Conservation (phyloP, 2,329 filamentous ascomycete species). For the Pseudopyricularia cyperi region DNA sequence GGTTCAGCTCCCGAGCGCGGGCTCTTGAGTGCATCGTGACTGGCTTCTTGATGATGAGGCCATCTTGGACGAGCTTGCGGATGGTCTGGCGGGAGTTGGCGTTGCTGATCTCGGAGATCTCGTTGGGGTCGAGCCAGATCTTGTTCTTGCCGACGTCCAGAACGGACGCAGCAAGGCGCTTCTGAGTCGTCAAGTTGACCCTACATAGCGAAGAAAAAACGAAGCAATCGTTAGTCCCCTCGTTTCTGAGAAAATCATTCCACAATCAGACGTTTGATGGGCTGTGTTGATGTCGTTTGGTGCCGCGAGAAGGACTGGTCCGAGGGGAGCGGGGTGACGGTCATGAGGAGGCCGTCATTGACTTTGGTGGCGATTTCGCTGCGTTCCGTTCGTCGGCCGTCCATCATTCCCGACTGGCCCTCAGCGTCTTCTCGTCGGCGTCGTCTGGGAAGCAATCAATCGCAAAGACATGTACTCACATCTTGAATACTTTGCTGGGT, state of each 20-base stretch:
- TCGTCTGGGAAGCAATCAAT: not conserved
- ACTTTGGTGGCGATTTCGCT: not conserved
- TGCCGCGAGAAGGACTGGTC: not conserved
- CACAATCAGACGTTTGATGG: not conserved
- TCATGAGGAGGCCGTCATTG: not conserved
- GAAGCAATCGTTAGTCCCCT: constrained; percentile 1
- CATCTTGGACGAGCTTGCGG: constrained; percentile 99
- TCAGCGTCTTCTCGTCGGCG: not conserved
- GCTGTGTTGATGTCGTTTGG: not conserved
- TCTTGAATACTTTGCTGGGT: constrained; percentile 22
- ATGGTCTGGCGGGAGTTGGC: constrained; percentile 99
- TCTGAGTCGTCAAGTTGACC: constrained; percentile 99
- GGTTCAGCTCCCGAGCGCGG: constrained; percentile 89
- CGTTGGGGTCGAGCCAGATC: constrained; percentile 99
- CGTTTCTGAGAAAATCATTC: not conserved
- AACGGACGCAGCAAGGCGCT: constrained; percentile 98
- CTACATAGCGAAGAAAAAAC: constrained; percentile 33
- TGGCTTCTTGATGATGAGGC: constrained; percentile 99
- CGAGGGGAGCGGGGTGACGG: not conserved
- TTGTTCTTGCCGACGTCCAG: constrained; percentile 99
- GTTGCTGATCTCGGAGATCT: constrained; percentile 98
- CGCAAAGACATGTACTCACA: constrained; percentile 17
- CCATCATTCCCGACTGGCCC: not conserved
- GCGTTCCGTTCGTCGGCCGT: not conserved
- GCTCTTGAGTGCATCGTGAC: constrained; percentile 99